These are phyloP conservation scores for Saccharomyces pastorianus DNA, from an alignment of 1,139 yeast genomes.

Conservation along the genomic window DNA sequence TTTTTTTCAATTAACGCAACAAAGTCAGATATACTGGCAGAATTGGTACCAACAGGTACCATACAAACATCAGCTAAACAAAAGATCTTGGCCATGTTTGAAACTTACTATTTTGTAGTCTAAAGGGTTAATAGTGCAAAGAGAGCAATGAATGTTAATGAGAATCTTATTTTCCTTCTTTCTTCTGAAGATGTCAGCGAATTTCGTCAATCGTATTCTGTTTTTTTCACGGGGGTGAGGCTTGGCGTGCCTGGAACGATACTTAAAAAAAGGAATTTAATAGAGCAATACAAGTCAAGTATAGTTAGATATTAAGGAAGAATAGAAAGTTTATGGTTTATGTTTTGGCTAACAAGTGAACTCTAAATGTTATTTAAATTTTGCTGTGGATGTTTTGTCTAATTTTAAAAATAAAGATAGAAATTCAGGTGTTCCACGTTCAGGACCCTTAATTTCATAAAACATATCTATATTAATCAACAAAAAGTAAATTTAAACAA, in stretches of 20 bases:
- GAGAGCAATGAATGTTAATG: not conserved
- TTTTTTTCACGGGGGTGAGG: not conserved
- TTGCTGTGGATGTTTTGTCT: no score
- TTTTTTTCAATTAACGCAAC: conserved; percentile 62
- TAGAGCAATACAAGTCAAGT: not conserved
- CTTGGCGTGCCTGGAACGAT: not conserved
- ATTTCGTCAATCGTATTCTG: not conserved
- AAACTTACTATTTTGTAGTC: not conserved
- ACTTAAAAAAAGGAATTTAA: not conserved
- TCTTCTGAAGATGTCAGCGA: not conserved
- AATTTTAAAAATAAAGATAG: no score
- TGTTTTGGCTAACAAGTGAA: not conserved
- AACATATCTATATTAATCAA: no score
- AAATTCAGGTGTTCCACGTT: no score
- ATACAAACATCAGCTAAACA: conserved; percentile 79
- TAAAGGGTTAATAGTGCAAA: not conserved
- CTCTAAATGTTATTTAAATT: not conserved
- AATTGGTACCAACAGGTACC: conserved; percentile 74
- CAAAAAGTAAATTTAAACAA: no score
- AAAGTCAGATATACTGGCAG: conserved; percentile 73
- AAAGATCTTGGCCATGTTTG: conserved; percentile 42
- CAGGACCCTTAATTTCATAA: no score
- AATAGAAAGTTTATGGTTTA: not conserved
- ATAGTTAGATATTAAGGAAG: not conserved
- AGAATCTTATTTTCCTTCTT: not conserved